Evolutionary conservation across 2,329 filamentous ascomycete species (phyloP).

Genomic region (Torrubiellomyces zombiae): DNA sequence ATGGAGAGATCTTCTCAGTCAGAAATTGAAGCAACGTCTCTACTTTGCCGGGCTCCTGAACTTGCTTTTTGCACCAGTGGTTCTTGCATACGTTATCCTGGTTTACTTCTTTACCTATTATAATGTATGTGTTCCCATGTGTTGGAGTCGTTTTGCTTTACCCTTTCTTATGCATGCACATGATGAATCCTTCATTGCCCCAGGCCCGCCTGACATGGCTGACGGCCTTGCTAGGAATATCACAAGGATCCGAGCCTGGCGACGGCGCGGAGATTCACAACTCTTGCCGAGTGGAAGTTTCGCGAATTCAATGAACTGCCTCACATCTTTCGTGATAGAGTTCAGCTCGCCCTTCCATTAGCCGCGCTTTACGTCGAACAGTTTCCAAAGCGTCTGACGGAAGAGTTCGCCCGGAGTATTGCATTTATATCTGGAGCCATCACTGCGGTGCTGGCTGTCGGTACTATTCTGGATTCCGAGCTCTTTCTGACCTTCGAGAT

Average conservation of each 20-base stretch:
- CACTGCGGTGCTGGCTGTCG: slow-evolving; percentile 67
- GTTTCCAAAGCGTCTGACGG: slow-evolving; percentile 88
- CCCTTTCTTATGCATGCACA: not conserved
- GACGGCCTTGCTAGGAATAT: too few species aligned
- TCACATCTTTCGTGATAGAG: slow-evolving; percentile 75
- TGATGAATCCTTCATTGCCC: not conserved
- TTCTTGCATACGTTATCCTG: slow-evolving; percentile 71
- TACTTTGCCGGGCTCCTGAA: slow-evolving; percentile 74
- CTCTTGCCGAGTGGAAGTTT: slow-evolving; percentile 93
- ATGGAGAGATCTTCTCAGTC: slow-evolving; percentile 61
- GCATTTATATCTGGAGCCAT: slow-evolving; percentile 79
- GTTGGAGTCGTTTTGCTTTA: too few species aligned
- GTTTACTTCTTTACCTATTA: slow-evolving; percentile 93
- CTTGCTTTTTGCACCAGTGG: slow-evolving; percentile 70
- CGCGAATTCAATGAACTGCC: slow-evolving; percentile 94
- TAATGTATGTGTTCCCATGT: slow-evolving; percentile 50
- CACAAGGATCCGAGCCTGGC: slow-evolving; percentile 83
- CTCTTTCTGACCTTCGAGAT: slow-evolving; percentile 86
- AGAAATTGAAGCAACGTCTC: slow-evolving; percentile 61
- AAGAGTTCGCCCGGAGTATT: slow-evolving; percentile 69
- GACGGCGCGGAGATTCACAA: slow-evolving; percentile 72
- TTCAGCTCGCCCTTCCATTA: slow-evolving; percentile 90
- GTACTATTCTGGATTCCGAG: slow-evolving; percentile 78
- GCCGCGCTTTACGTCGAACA: slow-evolving; percentile 87
- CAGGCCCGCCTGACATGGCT: not conserved